Conservation (phyloP, 306 rosid genomes). For the Leucaena leucocephala region DNA sequence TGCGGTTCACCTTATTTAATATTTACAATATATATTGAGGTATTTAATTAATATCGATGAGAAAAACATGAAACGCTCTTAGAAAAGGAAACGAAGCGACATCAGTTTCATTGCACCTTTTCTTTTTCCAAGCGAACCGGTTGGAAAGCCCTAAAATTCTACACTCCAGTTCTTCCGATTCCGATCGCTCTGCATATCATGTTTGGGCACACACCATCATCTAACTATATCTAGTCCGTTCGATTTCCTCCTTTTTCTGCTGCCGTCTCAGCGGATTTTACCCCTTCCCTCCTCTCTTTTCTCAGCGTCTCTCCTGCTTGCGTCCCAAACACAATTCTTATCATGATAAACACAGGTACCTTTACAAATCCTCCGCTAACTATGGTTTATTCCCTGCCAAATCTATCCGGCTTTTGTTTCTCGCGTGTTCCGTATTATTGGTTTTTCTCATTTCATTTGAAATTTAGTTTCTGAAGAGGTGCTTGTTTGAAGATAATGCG, state of each 20-base stretch:
- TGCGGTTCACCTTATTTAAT: too few species aligned
- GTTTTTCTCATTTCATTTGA: not conserved
- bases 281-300: constrained; percentile 5
- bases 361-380: not conserved
- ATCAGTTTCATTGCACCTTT: not conserved
- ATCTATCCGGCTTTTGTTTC: not conserved
- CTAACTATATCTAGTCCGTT: constrained; percentile 37
- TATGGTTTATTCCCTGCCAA: not conserved
- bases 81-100: too few species aligned
- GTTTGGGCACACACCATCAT: not conserved
- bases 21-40: too few species aligned
- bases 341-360: not conserved
- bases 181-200: not conserved
- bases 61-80: too few species aligned
- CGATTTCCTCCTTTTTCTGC: not conserved
- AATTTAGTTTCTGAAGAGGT: not conserved
- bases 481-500: not conserved
- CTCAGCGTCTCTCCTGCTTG: constrained; percentile 4
- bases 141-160: constrained; percentile 34
- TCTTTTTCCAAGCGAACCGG: constrained; percentile 16
- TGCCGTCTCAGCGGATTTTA: constrained; percentile 16
- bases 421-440: not conserved
- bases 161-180: constrained; percentile 45
- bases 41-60: too few species aligned
- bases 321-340: constrained; percentile 1